Evolutionary conservation across 2,329 filamentous ascomycete genomes (phyloP), one percentile per base, ranked within the genome.

Genomic region (Calonectria pteridis): DNA sequence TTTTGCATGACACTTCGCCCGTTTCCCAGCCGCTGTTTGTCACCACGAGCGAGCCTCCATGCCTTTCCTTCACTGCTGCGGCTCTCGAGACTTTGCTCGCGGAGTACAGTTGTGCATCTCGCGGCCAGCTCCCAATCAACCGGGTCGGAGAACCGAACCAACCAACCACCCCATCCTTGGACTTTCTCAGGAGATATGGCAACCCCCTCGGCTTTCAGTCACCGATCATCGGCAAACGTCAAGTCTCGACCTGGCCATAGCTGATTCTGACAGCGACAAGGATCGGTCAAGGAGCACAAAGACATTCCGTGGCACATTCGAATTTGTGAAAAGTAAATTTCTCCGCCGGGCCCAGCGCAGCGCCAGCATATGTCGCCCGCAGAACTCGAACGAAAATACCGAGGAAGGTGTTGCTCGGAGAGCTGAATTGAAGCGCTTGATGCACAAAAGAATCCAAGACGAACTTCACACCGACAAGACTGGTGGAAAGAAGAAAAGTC

Each of bases 381-480:
- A 83, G 40, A 83, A 83, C 5, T 85, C 85, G 20, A 81, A 87
- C 37, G 86, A 87, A 16, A 86, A 84, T 63, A 89, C 87, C 59
- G 84, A 89, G 29, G 89, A 90, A 74, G 89, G 90, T 75, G 78
- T 90, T 53, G 87, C 89, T 66, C 85, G 89, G 33, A 86, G 90
- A 76, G 90, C 89, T 33, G 90, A 92, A 76, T 81, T 92, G 68
- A 89, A 86, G 76, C 86, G 89, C 26, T 83, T 91, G 11, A 88
- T 89, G 81, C 87, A 89, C 63, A 88, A 87, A 76, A 86, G 89
- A 74, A 91, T 92, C n/a, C 89, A 89, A 74, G 87, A 91, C 53
- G 90, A 92, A 76, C 83, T 92, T 4, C 86, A 88, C 58, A 87
- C 82, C 49, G 89, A 90, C 46, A 82, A 85, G 43, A 79, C 81